Percentiles rank a stretch among this genome's conserved stretches.
phyloP scores from a whole-genome alignment of 2,329 filamentous ascomycete species.

The Madurella fahalii region DNA sequence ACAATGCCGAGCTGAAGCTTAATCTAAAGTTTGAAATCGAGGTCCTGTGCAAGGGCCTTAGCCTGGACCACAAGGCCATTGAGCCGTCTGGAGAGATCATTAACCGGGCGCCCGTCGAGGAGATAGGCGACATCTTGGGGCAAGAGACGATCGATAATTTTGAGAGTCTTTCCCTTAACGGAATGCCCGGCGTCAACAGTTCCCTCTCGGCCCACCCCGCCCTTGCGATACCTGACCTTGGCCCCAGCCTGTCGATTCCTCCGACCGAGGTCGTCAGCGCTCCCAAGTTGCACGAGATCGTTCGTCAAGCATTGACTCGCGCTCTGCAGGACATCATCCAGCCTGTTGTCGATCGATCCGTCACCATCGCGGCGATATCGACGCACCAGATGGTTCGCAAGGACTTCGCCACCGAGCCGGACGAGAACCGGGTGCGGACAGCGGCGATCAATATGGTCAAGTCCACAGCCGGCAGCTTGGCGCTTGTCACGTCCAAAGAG shows the following conservation, averaged over 20 bases:
- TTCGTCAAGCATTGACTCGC: conserved; percentile 78
- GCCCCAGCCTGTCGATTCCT: conserved; percentile 73
- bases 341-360: conserved; percentile 93
- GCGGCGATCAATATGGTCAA: conserved; percentile 94
- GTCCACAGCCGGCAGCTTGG: conserved; percentile 86
- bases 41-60: conserved; percentile 88
- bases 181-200: conserved; percentile 63
- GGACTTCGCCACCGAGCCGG: conserved; percentile 89
- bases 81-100: conserved; percentile 84
- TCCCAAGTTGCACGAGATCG: conserved; percentile 67
- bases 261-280: conserved; percentile 72
- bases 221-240: conserved; percentile 78
- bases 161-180: conserved; percentile 75
- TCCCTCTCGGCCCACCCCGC: conserved; percentile 75
- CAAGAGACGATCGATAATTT: conserved; percentile 74
- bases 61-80: conserved; percentile 87
- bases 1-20: conserved; percentile 87
- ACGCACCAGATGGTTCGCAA: conserved; percentile 94
- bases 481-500: conserved; percentile 97
- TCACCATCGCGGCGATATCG: conserved; percentile 95
- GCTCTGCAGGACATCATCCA: conserved; percentile 96
- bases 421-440: conserved; percentile 79
- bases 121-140: conserved; percentile 54
- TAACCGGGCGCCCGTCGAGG: conserved; percentile 64
- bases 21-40: conserved; percentile 99